These are phyloP conservation scores for Epichloe baconii DNA, from an alignment of 2,329 filamentous ascomycete species.

Conservation along the genomic window DNA sequence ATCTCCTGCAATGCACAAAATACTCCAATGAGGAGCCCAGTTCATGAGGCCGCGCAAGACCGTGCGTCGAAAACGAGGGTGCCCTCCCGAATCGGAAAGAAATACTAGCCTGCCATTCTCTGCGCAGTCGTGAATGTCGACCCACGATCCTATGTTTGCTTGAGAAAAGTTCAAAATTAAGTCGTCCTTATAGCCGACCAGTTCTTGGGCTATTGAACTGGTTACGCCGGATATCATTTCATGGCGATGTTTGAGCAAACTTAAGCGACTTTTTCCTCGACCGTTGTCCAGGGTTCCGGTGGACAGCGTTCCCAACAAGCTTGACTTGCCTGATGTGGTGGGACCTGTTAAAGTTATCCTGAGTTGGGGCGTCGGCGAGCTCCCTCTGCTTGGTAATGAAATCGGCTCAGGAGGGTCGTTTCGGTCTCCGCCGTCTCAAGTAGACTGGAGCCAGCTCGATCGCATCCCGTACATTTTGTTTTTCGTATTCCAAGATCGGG, in stretches of 20 bases:
- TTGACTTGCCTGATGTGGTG: constrained; percentile 87
- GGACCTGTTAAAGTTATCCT: constrained; percentile 79
- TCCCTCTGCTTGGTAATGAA: constrained; percentile 25
- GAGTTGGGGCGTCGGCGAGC: constrained; percentile 57
- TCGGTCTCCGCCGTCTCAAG: background rate
- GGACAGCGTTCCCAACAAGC: constrained; percentile 73
- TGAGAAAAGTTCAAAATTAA: constrained; percentile 71
- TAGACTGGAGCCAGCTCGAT: background rate
- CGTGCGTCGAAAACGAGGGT: constrained; percentile 78
- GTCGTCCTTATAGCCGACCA: constrained; percentile 64
- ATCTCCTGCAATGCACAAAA: constrained; percentile 77
- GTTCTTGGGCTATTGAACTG: constrained; percentile 85
- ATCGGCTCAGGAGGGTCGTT: constrained; percentile 4
- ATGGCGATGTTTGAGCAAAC: constrained; percentile 81
- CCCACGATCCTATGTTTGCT: constrained; percentile 82
- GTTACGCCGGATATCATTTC: constrained; percentile 87
- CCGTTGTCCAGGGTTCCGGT: constrained; percentile 87
- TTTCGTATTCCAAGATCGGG: constrained; percentile 44
- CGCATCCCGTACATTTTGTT: background rate
- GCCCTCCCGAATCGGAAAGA: constrained; percentile 82
- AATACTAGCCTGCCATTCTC: constrained; percentile 68
- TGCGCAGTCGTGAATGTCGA: constrained; percentile 76
- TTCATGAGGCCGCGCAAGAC: constrained; percentile 82
- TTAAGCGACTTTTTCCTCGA: constrained; percentile 76
- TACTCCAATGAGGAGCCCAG: constrained; percentile 89